These are phyloP conservation scores for Verticillium nubilum DNA, from an alignment of 2,329 filamentous ascomycete species.

Conservation along the genomic window DNA sequence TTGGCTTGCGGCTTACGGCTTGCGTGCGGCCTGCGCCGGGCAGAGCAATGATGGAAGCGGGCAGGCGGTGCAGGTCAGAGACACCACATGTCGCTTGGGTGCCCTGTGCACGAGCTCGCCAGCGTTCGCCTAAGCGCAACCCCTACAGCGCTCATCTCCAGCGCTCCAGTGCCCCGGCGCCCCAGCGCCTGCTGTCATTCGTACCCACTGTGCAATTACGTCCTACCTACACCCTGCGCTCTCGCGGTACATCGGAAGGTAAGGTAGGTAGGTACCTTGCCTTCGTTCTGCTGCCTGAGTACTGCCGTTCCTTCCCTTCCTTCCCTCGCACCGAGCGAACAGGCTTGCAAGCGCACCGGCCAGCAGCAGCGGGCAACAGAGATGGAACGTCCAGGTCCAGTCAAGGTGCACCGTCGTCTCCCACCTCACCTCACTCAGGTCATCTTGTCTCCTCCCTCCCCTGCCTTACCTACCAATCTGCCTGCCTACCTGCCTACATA, in stretches of 20 bases:
- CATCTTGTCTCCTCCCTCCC: constrained; percentile 4
- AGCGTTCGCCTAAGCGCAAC: neutral
- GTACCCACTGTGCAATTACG: neutral
- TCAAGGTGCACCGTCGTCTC: neutral
- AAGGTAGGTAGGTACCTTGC: neutral
- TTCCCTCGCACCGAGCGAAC: neutral
- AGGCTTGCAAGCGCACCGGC: neutral
- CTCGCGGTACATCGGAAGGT: neutral
- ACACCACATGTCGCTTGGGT: neutral
- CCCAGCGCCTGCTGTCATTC: neutral
- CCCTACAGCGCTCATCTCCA: constrained; percentile 11
- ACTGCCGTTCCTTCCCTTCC: neutral
- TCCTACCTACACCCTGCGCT: neutral
- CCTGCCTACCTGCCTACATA: neutral
- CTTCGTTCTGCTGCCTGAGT: neutral
- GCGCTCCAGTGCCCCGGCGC: constrained; percentile 6
- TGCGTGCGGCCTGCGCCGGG: neutral
- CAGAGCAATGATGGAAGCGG: neutral
- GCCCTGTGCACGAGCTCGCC: constrained; percentile 1
- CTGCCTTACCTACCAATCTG: neutral
- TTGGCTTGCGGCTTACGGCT: neutral
- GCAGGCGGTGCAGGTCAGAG: neutral
- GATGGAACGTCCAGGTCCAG: neutral
- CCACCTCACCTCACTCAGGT: neutral
- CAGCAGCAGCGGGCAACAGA: neutral